These are phyloP conservation scores for Candida nanaspora DNA, from an alignment of 805 yeast species.

Conservation along the genomic window DNA sequence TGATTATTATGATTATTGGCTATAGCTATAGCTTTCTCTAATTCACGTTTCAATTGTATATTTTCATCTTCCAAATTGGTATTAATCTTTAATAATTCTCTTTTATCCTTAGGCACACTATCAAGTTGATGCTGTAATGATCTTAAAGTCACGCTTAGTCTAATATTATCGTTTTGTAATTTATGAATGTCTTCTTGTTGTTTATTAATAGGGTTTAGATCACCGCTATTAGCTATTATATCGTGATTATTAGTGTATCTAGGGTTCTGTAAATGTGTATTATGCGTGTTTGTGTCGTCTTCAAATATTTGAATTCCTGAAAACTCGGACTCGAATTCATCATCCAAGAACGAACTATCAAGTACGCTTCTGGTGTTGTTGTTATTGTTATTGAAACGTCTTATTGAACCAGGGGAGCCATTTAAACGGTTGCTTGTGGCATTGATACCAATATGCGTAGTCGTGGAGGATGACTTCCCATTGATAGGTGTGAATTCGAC, in stretches of 20 bases:
- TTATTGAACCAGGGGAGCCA: background rate
- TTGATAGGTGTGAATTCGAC: constrained; percentile 36
- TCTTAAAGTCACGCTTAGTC: background rate
- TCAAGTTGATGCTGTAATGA: background rate
- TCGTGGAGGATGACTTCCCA: constrained; percentile 6
- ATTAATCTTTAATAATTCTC: background rate
- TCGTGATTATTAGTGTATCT: background rate
- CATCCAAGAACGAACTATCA: constrained; percentile 14
- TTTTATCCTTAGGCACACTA: background rate
- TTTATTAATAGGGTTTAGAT: background rate
- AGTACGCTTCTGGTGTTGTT: background rate
- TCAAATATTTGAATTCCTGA: constrained; percentile 21
- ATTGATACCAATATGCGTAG: constrained; percentile 1
- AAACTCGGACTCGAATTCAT: constrained; percentile 8
- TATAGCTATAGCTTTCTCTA: too few relatives aligned
- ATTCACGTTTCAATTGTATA: too few relatives aligned
- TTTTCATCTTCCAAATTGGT: background rate
- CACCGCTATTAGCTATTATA: background rate
- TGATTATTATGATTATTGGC: background rate
- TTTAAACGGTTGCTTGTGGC: background rate
- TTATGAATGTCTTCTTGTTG: background rate
- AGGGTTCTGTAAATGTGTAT: too few relatives aligned
- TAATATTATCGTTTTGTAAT: background rate
- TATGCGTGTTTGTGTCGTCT: constrained; percentile 8
- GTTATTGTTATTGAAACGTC: background rate